Percentiles rank a stretch among this genome's conserved stretches.
phyloP scores from a whole-genome alignment of 768 basidiomycete species.

The Grammothele lineata region DNA sequence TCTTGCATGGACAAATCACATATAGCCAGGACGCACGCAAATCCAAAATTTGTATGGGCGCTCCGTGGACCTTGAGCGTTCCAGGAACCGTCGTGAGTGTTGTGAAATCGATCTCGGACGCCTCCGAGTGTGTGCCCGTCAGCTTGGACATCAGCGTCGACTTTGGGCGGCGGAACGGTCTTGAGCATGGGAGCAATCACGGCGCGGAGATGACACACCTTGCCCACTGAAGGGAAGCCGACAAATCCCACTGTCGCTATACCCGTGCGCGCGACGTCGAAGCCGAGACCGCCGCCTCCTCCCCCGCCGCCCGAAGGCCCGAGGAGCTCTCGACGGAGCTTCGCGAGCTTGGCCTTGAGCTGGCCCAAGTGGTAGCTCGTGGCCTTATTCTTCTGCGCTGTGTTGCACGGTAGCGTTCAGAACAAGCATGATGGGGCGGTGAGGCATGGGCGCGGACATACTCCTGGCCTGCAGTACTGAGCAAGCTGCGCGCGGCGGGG shows the following conservation, averaged over 20 bases:
- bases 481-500: constrained; percentile 14
- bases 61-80: constrained; percentile 91
- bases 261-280: constrained; percentile 98
- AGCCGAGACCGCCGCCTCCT: constrained; percentile 86
- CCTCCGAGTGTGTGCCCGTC: constrained; percentile 95
- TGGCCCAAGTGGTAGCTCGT: constrained; percentile 95
- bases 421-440: constrained; percentile 7
- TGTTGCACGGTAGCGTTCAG: constrained; percentile 12
- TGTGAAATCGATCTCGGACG: constrained; percentile 96
- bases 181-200: constrained; percentile 2
- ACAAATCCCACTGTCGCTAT: constrained; percentile 95
- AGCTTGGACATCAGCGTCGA: constrained; percentile 93
- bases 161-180: constrained; percentile 34
- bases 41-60: constrained; percentile 93
- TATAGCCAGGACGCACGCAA: constrained; percentile 72
- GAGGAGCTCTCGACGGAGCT: constrained; percentile 92
- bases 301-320: constrained; percentile 72
- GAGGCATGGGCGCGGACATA: constrained; percentile 38
- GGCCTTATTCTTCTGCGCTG: constrained; percentile 95
- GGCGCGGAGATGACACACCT: constrained; percentile 42
- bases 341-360: constrained; percentile 97
- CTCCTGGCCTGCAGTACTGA: constrained; percentile 65
- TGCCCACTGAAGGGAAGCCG: constrained; percentile 92
- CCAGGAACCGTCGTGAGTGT: constrained; percentile 94
- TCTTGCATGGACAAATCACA: not conserved